These are phyloP conservation scores for Blastomyces percursus DNA, from an alignment of 2,329 filamentous ascomycete genomes.

Conservation along the genomic window DNA sequence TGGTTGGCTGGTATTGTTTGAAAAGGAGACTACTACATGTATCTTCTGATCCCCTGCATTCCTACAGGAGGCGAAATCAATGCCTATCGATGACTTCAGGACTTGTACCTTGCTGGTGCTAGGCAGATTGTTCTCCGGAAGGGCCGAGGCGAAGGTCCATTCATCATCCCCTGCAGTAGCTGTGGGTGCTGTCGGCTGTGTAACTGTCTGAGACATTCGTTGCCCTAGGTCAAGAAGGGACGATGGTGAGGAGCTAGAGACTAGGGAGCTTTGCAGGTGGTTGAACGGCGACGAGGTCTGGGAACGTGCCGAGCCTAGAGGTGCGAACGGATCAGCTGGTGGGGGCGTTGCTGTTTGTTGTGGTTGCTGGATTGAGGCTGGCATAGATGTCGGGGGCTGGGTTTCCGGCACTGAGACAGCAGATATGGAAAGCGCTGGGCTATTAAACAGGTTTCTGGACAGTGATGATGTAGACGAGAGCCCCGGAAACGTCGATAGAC, in stretches of 20 bases:
- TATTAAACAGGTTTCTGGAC: slow-evolving; percentile 41
- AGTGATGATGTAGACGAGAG: slow-evolving; percentile 31
- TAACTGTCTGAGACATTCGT: slow-evolving; percentile 8
- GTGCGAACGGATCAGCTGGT: slow-evolving; percentile 48
- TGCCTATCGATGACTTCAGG: slow-evolving; percentile 57
- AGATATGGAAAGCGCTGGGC: slow-evolving; percentile 48
- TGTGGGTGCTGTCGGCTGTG: slow-evolving; percentile 12
- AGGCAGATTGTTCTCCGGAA: slow-evolving; percentile 54
- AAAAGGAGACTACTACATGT: slow-evolving; percentile 66
- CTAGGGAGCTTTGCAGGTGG: slow-evolving; percentile 18
- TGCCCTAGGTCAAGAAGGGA: slow-evolving; percentile 27
- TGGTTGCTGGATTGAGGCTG: slow-evolving; percentile 14
- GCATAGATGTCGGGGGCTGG: slow-evolving; percentile 38
- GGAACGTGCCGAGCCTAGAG: slow-evolving; percentile 43
- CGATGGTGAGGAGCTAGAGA: slow-evolving; percentile 17
- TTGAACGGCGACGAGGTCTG: slow-evolving; percentile 36
- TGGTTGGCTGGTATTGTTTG: slow-evolving; percentile 61
- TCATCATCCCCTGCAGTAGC: slow-evolving; percentile 63
- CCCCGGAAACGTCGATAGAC: not conserved
- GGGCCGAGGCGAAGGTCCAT: slow-evolving; percentile 82
- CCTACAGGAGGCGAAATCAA: slow-evolving; percentile 61
- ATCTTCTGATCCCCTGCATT: slow-evolving; percentile 48
- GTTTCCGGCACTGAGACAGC: slow-evolving; percentile 39
- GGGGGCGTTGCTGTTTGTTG: slow-evolving; percentile 32
- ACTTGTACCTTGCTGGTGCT: slow-evolving; percentile 55